A percentile compares a stretch with the other conserved stretches of the same genome.
Conservation (phyloP, 2,329 filamentous ascomycete genomes). For the Talaromyces pinophilus region DNA sequence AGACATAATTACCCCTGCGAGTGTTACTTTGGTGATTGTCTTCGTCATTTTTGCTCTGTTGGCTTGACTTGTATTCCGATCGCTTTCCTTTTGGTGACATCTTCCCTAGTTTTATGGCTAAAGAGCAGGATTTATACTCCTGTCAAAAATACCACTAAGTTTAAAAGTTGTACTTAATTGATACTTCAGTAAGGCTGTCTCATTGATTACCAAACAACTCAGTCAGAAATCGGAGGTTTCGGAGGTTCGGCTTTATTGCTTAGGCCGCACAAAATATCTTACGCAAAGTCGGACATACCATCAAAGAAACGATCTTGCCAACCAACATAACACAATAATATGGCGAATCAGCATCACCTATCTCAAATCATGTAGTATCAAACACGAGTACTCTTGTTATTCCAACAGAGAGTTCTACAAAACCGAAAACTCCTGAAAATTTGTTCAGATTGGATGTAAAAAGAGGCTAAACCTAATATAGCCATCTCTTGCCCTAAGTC, state of each 20-base stretch:
- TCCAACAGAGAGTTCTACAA: background rate
- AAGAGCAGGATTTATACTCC: background rate
- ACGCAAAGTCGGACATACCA: background rate
- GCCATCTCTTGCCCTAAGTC: conserved; percentile 1
- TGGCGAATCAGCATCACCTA: background rate
- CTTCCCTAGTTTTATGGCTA: background rate
- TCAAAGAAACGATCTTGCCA: background rate
- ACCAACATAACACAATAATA: background rate
- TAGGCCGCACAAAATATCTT: background rate
- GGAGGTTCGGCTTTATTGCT: conserved; percentile 3
- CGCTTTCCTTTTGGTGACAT: background rate
- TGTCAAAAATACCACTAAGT: background rate
- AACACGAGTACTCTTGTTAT: background rate
- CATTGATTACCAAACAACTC: background rate
- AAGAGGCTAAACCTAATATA: background rate
- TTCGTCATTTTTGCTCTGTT: background rate
- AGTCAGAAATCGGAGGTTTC: background rate
- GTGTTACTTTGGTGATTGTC: conserved; percentile 19
- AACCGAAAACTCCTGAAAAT: background rate
- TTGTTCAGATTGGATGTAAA: background rate
- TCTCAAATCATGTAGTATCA: background rate
- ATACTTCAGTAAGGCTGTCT: background rate
- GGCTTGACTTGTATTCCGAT: background rate
- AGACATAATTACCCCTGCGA: conserved; percentile 14
- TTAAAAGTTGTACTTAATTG: background rate